Conservation (phyloP, 306 rosid genomes). For the Trifolium fragiferum region DNA sequence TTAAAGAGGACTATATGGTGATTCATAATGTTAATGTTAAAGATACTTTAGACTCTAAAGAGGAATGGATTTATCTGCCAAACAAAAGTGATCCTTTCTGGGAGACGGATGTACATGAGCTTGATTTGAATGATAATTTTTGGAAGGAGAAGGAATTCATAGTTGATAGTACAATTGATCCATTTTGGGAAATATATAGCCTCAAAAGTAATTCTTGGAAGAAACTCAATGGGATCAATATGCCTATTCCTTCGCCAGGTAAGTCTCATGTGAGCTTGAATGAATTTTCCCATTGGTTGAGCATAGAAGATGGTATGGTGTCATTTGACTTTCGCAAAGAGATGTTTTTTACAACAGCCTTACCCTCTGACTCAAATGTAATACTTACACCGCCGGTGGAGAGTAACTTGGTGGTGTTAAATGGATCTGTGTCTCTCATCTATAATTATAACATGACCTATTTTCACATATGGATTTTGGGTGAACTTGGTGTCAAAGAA, state of each 20-base stretch:
- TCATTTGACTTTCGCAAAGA: not conserved
- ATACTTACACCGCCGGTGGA: not conserved
- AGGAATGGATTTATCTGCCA: not conserved
- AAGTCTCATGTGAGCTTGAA: not conserved
- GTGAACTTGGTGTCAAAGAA: not conserved
- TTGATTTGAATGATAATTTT: too few species aligned
- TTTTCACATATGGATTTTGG: constrained; percentile 9
- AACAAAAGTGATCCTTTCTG: too few species aligned
- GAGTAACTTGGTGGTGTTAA: not conserved
- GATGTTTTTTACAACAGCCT: not conserved
- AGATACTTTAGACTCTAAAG: not conserved
- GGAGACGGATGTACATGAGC: too few species aligned
- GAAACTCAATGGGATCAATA: not conserved
- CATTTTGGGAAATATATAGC: not conserved
- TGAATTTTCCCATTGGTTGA: not conserved
- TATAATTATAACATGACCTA: not conserved
- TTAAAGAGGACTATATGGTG: not conserved
- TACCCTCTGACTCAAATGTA: not conserved
- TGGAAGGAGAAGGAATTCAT: too few species aligned
- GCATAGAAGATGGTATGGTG: not conserved
- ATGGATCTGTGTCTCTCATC: not conserved
- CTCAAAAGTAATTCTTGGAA: not conserved
- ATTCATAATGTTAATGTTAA: not conserved
- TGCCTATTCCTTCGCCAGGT: not conserved
- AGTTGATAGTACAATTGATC: too few species aligned